A percentile compares a stretch with the other conserved stretches of the same genome.
phyloP scores from a whole-genome alignment of 371 early-diverging fungal genomes.

The Mucor indicus region DNA sequence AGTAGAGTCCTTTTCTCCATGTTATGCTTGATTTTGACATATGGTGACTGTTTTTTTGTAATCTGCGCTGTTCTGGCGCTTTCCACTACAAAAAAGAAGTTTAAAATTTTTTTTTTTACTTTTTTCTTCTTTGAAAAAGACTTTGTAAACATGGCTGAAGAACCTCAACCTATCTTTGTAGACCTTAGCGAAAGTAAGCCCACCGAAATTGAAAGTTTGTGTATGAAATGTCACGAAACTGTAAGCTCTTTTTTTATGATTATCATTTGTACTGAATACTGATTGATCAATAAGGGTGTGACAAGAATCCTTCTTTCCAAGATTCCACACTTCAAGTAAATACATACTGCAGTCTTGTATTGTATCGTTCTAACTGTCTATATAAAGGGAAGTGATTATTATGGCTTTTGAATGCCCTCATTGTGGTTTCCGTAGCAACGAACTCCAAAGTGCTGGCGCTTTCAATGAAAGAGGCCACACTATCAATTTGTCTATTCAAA shows the following conservation, averaged over 20 bases:
- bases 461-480: conserved; percentile 79
- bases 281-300: conserved; percentile 54
- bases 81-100: not conserved
- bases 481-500: conserved; percentile 58
- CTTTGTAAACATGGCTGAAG: not conserved
- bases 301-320: conserved; percentile 86
- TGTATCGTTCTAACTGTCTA: not conserved
- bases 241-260: conserved; percentile 37
- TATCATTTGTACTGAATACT: not conserved
- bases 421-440: conserved; percentile 88
- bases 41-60: not conserved
- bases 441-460: conserved; percentile 84
- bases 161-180: conserved; percentile 61
- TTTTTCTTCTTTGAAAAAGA: not conserved
- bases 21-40: no score
- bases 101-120: not conserved
- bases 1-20: no score
- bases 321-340: conserved; percentile 86
- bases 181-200: conserved; percentile 64
- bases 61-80: not conserved
- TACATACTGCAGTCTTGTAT: not conserved
- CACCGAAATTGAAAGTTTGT: conserved; percentile 86
- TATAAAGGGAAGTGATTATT: conserved; percentile 74
- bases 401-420: conserved; percentile 95
- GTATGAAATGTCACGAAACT: conserved; percentile 88